These are phyloP conservation scores for Dictyostelium purpureum DNA, from an alignment of 78 protist genomes.

Conservation along the genomic window DNA sequence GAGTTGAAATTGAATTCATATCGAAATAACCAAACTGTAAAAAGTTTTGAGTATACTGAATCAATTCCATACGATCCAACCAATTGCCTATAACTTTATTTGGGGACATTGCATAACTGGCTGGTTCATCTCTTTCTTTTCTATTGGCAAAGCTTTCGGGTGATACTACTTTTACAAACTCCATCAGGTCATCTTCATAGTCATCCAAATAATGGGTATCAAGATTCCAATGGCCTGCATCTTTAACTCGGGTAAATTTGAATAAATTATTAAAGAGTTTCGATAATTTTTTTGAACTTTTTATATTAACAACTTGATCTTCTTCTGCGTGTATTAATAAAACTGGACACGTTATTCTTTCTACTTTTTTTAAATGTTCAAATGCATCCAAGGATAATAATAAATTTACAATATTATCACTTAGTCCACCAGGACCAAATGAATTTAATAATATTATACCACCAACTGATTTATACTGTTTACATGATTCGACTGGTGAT, in stretches of 20 bases:
- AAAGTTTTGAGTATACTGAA: conserved; percentile 40
- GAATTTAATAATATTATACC: conserved; percentile 39
- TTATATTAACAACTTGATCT: conserved; percentile 41
- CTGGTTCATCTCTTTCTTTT: conserved; percentile 43
- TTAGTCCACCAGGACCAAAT: conserved; percentile 47
- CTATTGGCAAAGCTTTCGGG: conserved; percentile 32
- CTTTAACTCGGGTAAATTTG: conserved; percentile 14
- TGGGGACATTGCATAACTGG: conserved; percentile 51
- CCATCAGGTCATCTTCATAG: conserved; percentile 59
- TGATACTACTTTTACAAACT: conserved; percentile 20
- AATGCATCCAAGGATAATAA: conserved; percentile 44
- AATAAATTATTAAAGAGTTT: conserved; percentile 37
- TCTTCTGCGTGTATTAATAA: conserved; percentile 27
- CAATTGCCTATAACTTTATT: conserved; percentile 67
- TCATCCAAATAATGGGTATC: conserved; percentile 51
- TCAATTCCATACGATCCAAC: conserved; percentile 30
- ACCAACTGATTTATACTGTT: conserved; percentile 42
- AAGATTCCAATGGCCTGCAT: conserved; percentile 53
- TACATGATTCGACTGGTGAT: conserved; percentile 11
- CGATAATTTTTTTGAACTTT: conserved; percentile 51
- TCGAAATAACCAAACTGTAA: conserved; percentile 69
- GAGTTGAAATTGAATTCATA: conserved; percentile 21
- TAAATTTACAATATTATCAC: conserved; percentile 58
- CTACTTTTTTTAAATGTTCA: conserved; percentile 34
- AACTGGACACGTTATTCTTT: conserved; percentile 39